Evolutionary conservation across 345 rosid species (phyloP).

Genomic region (Anastatica hierochuntica): DNA sequence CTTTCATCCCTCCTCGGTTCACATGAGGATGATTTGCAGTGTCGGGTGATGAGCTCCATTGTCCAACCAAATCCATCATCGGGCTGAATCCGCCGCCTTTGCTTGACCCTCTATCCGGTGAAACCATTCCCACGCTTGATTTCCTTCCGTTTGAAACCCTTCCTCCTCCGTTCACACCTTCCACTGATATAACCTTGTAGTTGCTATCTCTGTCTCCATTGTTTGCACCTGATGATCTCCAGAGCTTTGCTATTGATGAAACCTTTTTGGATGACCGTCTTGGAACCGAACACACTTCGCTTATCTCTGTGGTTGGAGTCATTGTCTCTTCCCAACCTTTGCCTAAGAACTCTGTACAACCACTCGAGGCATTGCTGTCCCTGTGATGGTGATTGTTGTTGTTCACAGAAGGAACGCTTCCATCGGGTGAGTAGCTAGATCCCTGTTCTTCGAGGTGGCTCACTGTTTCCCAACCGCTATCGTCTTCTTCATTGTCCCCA

Average conservation of each 20-base stretch:
- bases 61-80: constrained; percentile 45
- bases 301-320: constrained; percentile 47
- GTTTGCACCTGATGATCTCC: constrained; percentile 46
- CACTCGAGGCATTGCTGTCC: constrained; percentile 41
- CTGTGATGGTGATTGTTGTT: constrained; percentile 23
- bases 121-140: constrained; percentile 42
- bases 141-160: constrained; percentile 68
- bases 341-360: constrained; percentile 37
- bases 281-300: constrained; percentile 53
- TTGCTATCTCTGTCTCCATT: constrained; percentile 50
- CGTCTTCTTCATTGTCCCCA: constrained; percentile 62
- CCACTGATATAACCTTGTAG: constrained; percentile 60
- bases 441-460: constrained; percentile 78
- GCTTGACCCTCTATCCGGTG: constrained; percentile 57
- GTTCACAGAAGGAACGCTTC: constrained; percentile 42
- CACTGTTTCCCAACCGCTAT: constrained; percentile 91
- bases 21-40: constrained; percentile 61
- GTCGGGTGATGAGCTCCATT: constrained; percentile 76
- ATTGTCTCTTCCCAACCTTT: constrained; percentile 1
- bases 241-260: constrained; percentile 71
- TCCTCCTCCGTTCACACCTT: constrained; percentile 54
- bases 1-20: constrained; percentile 70
- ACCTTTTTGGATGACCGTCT: constrained; percentile 45
- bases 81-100: constrained; percentile 61
- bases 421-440: constrained; percentile 65